These are phyloP conservation scores for Haberlea rhodopensis DNA, from an alignment of 257 asterid genomes.

Conservation along the genomic window DNA sequence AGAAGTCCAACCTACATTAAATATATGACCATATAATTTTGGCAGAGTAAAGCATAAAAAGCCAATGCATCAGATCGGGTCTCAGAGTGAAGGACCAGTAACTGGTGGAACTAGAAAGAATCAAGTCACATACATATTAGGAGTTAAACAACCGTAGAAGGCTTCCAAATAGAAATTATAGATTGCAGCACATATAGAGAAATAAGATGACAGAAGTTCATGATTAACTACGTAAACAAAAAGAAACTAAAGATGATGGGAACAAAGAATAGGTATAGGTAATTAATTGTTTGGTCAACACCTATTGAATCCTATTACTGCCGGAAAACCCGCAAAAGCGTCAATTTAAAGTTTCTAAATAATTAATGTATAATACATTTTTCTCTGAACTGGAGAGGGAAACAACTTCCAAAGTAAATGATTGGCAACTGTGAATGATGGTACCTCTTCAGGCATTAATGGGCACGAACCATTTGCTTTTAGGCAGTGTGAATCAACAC, in stretches of 20 bases:
- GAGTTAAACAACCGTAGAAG: no score
- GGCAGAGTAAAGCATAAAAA: no score
- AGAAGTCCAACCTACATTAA: slow-evolving; percentile 81
- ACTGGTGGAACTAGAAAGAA: no score
- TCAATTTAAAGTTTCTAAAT: slow-evolving; percentile 11
- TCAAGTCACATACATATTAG: no score
- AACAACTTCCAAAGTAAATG: slow-evolving; percentile 12
- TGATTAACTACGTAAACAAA: background rate
- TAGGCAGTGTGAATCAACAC: slow-evolving; percentile 64
- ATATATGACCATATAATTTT: no score
- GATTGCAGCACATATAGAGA: no score
- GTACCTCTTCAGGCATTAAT: slow-evolving; percentile 97
- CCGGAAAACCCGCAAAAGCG: background rate
- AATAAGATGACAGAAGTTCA: background rate
- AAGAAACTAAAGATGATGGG: background rate
- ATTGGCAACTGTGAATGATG: slow-evolving; percentile 12
- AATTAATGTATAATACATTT: background rate
- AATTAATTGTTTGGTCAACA: background rate
- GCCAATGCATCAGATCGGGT: no score
- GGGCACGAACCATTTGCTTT: slow-evolving; percentile 90
- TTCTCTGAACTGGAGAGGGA: slow-evolving; percentile 1
- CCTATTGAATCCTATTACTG: background rate
- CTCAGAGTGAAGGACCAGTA: no score
- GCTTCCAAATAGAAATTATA: no score
- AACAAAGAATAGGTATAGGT: background rate